Percentiles rank a stretch among this genome's conserved stretches.
phyloP scores from a whole-genome alignment of 1,284 basidiomycete genomes.

The Ustilago shanxiensis region DNA sequence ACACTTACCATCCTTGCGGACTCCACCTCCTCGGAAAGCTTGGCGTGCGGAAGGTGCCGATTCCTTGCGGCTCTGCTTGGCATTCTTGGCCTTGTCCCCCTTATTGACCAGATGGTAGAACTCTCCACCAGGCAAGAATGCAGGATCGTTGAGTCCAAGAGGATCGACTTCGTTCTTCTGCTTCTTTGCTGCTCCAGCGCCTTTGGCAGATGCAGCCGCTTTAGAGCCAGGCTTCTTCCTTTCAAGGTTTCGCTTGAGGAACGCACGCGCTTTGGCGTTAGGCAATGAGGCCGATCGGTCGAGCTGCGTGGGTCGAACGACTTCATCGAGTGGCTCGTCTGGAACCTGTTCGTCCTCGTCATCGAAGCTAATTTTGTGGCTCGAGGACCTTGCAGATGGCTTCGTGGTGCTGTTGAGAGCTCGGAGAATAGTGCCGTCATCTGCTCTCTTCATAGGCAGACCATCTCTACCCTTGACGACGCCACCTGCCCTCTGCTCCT shows the following conservation, averaged over 20 bases:
- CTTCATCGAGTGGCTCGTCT: conserved; percentile 37
- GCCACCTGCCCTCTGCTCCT: conserved; percentile 39
- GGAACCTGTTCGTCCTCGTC: conserved; percentile 29
- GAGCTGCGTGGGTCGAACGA: conserved; percentile 35
- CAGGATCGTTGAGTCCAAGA: conserved; percentile 63
- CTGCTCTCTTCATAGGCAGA: conserved; percentile 50
- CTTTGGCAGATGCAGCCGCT: conserved; percentile 12
- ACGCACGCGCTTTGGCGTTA: conserved; percentile 50
- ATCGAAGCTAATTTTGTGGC: conserved; percentile 48
- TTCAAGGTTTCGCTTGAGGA: conserved; percentile 50
- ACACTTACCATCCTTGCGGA: conserved; percentile 27
- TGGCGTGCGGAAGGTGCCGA: conserved; percentile 25
- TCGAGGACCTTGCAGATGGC: not conserved
- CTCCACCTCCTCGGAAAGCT: conserved; percentile 41
- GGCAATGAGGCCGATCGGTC: conserved; percentile 52
- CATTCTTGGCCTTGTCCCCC: conserved; percentile 26
- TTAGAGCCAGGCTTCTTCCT: conserved; percentile 14
- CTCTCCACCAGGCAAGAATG: conserved; percentile 62
- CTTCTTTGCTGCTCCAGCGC: conserved; percentile 10
- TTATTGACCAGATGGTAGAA: conserved; percentile 50
- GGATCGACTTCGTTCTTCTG: conserved; percentile 59
- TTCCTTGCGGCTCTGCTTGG: conserved; percentile 18
- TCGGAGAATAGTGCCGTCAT: conserved; percentile 55
- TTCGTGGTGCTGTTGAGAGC: conserved; percentile 25
- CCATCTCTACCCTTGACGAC: conserved; percentile 59